Conservation (phyloP, 352 stramenopile genomes). For the Phytophthora podocarpi region DNA sequence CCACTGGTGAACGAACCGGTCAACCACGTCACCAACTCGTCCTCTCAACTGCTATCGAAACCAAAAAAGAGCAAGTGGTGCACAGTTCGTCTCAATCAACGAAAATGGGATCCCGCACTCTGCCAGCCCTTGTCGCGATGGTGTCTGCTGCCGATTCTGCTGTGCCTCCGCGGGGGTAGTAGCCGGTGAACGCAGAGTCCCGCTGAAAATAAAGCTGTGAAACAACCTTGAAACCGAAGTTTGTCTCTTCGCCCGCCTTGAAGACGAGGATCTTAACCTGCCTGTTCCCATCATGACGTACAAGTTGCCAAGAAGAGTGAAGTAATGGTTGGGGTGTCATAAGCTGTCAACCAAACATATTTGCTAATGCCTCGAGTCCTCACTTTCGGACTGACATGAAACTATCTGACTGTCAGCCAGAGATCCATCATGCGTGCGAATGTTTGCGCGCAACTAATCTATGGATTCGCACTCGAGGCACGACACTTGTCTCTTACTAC, state of each 20-base stretch:
- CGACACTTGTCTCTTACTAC: too few species aligned
- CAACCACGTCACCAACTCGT: slow-evolving; percentile 21
- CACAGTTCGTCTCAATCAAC: slow-evolving; percentile 29
- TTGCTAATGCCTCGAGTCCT: too few species aligned
- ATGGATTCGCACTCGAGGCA: too few species aligned
- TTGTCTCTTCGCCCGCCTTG: slow-evolving; percentile 15
- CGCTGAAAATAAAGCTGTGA: slow-evolving; percentile 26
- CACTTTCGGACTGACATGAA: too few species aligned
- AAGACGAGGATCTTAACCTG: not conserved
- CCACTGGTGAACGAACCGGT: slow-evolving; percentile 17
- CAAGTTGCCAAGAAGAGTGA: too few species aligned
- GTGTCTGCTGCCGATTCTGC: slow-evolving; percentile 9
- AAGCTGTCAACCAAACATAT: not conserved
- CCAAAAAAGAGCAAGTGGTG: slow-evolving; percentile 35
- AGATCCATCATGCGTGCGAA: not conserved
- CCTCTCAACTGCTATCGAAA: slow-evolving; percentile 33
- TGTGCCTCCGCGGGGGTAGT: slow-evolving; percentile 5
- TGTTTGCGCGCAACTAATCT: too few species aligned
- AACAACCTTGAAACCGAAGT: slow-evolving; percentile 34
- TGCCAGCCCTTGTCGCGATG: slow-evolving; percentile 6
- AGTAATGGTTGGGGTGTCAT: not conserved
- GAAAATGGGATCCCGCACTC: slow-evolving; percentile 30
- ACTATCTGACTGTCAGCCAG: too few species aligned
- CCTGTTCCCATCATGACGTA: not conserved
- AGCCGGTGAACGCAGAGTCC: slow-evolving; percentile 1